Evolutionary conservation across 495 filamentous ascomycete genomes (phyloP).

Genomic region (Penicillium egyptiacum): DNA sequence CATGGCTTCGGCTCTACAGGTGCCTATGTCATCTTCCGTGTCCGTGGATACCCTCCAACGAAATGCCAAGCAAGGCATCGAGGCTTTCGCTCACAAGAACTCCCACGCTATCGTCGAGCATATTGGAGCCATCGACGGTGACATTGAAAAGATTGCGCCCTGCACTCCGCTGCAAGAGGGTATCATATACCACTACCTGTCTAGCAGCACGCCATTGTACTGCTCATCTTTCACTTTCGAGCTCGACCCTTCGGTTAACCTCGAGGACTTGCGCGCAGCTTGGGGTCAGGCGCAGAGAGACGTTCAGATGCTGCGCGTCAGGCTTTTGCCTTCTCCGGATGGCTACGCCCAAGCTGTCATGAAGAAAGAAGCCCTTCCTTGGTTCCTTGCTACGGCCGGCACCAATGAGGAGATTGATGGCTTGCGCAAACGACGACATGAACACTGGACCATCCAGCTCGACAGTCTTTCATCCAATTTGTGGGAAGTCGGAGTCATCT

Average conservation of each 20-base stretch:
- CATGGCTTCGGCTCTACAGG: slow-evolving; percentile 46
- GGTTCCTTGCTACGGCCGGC: slow-evolving; percentile 37
- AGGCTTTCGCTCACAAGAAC: slow-evolving; percentile 58
- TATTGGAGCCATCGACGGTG: slow-evolving; percentile 40
- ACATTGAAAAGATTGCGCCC: slow-evolving; percentile 70
- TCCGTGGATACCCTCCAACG: slow-evolving; percentile 33
- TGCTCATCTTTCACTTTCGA: slow-evolving; percentile 67
- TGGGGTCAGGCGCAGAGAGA: slow-evolving; percentile 50
- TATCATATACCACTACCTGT: slow-evolving; percentile 68
- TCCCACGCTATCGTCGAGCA: slow-evolving; percentile 44
- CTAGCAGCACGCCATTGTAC: slow-evolving; percentile 57
- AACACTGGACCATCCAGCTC: slow-evolving; percentile 45
- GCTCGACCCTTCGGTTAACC: slow-evolving; percentile 43
- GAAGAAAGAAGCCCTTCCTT: slow-evolving; percentile 45
- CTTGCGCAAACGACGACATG: slow-evolving; percentile 25
- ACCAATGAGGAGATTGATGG: slow-evolving; percentile 31
- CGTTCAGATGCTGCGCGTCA: slow-evolving; percentile 62
- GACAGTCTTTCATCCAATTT: slow-evolving; percentile 28
- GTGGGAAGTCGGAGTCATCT: slow-evolving; percentile 47
- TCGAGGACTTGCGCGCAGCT: slow-evolving; percentile 44
- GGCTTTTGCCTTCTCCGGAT: slow-evolving; percentile 63
- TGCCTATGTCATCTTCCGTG: slow-evolving; percentile 8
- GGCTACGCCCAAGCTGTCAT: slow-evolving; percentile 71
- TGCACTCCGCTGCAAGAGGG: slow-evolving; percentile 80
- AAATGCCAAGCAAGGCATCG: slow-evolving; percentile 53